Conservation (phyloP, 352 stramenopile genomes). For the Phytopythium cucurbitacearum region DNA sequence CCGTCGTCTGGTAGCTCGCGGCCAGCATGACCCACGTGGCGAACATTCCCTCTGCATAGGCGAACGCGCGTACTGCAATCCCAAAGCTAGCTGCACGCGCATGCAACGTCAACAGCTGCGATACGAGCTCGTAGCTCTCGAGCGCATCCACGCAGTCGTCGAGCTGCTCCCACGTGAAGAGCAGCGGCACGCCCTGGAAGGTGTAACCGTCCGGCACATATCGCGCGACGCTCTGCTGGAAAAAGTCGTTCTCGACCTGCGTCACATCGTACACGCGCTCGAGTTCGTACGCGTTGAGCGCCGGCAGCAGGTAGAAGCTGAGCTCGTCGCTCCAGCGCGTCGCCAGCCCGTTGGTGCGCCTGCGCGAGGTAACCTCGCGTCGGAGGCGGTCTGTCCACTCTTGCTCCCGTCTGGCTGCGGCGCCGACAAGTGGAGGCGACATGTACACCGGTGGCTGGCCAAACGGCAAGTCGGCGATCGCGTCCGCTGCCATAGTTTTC, state of each 20-base stretch:
- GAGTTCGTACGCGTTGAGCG: slow-evolving; percentile 85
- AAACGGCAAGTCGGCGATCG: slow-evolving; percentile 46
- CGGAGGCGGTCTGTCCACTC: slow-evolving; percentile 44
- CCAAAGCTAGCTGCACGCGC: slow-evolving; percentile 60
- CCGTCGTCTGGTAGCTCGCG: slow-evolving; percentile 47
- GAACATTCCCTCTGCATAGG: slow-evolving; percentile 64
- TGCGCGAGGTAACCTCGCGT: slow-evolving; percentile 29
- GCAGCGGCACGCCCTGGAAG: slow-evolving; percentile 82
- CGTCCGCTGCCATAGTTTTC: slow-evolving; percentile 48
- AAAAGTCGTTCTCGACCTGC: slow-evolving; percentile 76
- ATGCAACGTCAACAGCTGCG: slow-evolving; percentile 59
- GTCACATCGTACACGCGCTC: slow-evolving; percentile 66
- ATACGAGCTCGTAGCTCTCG: slow-evolving; percentile 35
- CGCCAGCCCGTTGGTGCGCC: slow-evolving; percentile 39
- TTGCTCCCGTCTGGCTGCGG: slow-evolving; percentile 30
- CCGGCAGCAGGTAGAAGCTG: slow-evolving; percentile 72
- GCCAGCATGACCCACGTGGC: slow-evolving; percentile 86
- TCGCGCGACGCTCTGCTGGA: slow-evolving; percentile 75
- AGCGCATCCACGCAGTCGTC: slow-evolving; percentile 45
- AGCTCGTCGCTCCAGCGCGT: slow-evolving; percentile 79
- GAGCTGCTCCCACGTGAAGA: slow-evolving; percentile 33
- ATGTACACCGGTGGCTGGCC: slow-evolving; percentile 22
- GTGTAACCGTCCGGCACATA: slow-evolving; percentile 77
- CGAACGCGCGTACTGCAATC: slow-evolving; percentile 68
- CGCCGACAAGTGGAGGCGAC: slow-evolving; percentile 20